These are phyloP conservation scores for Cinnamomum micranthum DNA, from an alignment of 164 flowering plant genomes.

Conservation along the genomic window DNA sequence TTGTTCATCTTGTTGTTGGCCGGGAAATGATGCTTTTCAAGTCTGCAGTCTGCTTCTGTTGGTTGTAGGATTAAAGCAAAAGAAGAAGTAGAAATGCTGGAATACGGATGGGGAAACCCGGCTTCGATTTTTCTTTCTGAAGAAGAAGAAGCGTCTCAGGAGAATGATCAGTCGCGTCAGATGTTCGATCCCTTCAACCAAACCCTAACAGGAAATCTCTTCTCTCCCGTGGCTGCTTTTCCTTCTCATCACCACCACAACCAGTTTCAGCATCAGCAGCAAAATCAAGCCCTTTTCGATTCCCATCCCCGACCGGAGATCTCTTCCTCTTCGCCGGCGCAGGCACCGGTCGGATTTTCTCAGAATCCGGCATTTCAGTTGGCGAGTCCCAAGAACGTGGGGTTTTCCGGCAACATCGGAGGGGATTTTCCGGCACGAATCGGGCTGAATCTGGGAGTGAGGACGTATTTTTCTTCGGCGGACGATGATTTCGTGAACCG, in stretches of 20 bases:
- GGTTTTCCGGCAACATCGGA: conserved; percentile 15
- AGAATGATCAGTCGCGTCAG: conserved; percentile 32
- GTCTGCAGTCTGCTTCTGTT: neutral
- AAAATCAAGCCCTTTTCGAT: conserved; percentile 14
- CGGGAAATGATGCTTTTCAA: neutral
- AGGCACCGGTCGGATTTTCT: neutral
- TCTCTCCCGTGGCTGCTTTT: conserved; percentile 8
- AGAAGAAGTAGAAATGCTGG: conserved; percentile 37
- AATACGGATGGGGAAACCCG: conserved; percentile 67
- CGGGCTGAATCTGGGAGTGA: conserved; percentile 74
- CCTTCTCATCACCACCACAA: conserved; percentile 11
- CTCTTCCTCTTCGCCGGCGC: neutral
- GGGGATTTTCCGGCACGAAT: conserved; percentile 41
- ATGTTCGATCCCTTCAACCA: conserved; percentile 43
- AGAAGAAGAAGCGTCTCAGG: conserved; percentile 24
- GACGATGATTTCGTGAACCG: conserved; percentile 74
- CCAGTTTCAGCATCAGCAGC: conserved; percentile 1
- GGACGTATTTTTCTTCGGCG: conserved; percentile 65
- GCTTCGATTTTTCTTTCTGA: conserved; percentile 37
- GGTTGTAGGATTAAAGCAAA: neutral
- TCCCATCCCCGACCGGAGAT: neutral
- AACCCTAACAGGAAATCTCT: conserved; percentile 20
- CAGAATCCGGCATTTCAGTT: neutral
- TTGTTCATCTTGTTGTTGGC: neutral
- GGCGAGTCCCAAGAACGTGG: conserved; percentile 48